Conservation (phyloP, 2,329 filamentous ascomycete species). For the Arthrobotrys pseudoclavata region DNA sequence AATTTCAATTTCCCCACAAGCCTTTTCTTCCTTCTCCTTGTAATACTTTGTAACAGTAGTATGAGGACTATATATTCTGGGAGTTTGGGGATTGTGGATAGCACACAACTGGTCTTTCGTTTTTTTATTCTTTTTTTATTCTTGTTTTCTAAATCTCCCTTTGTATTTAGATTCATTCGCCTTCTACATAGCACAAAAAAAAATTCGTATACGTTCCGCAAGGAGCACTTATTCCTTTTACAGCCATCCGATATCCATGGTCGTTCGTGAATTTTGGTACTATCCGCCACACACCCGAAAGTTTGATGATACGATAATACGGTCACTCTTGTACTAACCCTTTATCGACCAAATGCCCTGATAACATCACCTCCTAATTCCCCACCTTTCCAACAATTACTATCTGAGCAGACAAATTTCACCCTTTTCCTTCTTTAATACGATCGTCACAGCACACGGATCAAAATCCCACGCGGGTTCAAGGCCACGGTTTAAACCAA, state of each 20-base stretch:
- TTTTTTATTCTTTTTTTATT: conserved; percentile 42
- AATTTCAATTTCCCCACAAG: conserved; percentile 24
- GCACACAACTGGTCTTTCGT: conserved; percentile 51
- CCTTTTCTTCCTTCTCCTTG: conserved; percentile 49
- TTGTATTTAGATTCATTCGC: conserved; percentile 41
- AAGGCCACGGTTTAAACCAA: conserved; percentile 45
- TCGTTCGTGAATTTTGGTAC: conserved; percentile 13
- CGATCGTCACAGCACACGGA: conserved; percentile 40
- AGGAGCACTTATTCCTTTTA: conserved; percentile 37
- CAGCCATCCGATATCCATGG: background rate
- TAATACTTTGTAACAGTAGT: conserved; percentile 61
- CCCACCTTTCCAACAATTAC: conserved; percentile 24
- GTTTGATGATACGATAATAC: conserved; percentile 48
- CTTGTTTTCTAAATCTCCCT: conserved; percentile 28
- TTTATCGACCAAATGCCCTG: conserved; percentile 17
- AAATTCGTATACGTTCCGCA: conserved; percentile 46
- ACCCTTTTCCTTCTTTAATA: conserved; percentile 25
- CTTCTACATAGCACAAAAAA: conserved; percentile 36
- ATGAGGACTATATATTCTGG: conserved; percentile 57
- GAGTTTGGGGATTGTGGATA: conserved; percentile 58
- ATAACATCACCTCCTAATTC: conserved; percentile 43
- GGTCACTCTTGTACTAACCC: conserved; percentile 26
- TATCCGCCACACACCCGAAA: conserved; percentile 7
- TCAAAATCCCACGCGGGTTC: conserved; percentile 33
- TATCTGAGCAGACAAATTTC: conserved; percentile 19